Base-by-base conservation (phyloP, 164 flowering plant genomes). In the Chimonanthus salicifolius region DNA sequence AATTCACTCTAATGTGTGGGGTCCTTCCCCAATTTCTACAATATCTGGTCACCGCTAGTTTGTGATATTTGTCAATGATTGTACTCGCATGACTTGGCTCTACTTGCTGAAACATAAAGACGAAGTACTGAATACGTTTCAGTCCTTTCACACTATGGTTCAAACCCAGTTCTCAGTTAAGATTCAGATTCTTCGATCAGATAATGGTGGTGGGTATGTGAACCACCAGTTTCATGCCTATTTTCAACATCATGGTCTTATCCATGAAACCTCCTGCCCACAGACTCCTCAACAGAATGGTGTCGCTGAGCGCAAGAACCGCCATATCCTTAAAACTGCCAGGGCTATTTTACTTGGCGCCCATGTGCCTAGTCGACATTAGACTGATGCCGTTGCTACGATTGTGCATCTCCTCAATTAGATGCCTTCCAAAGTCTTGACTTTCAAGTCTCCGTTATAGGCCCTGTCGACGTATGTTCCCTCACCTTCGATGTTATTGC, bases 1-100 rank as follows among this genome's bases (percentile, higher is more conserved):
- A 49, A 49, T 49, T 49, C 51, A 49, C 8, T 49, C 51, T 1
- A 1, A 49, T 49, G 51, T 49, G 8, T 49, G 8, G 51, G 51
- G 21, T 20, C 21, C 21, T 20, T 64, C 45, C 44, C 58, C 58
- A 18, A 21, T 49, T 7, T n/a, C 71, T 69, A 69, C 58, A 4
- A 5, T 49, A 10, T 69, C 60, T 48, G 60, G 71, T 48, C 3
- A 4, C 47, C 60, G 71, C 13, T 69, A 58, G 71, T 69, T 69
- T 69, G 5, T 69, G 58, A 47, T 69, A 18, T 69, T 69, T 49
- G 71, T 69, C 3, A 44, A 69, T 69, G 71, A 69, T 69, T 69
- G 71, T 48, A 69, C 43, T 48, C 71, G 71, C 33, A 69, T 69
- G 60, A 69, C 71, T 64, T 64, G 67, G 67, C 33, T 64, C 10